A percentile compares a stretch with the other conserved stretches of the same genome.
phyloP scores from a whole-genome alignment of 768 basidiomycete species.

The Termitomyces sp. region DNA sequence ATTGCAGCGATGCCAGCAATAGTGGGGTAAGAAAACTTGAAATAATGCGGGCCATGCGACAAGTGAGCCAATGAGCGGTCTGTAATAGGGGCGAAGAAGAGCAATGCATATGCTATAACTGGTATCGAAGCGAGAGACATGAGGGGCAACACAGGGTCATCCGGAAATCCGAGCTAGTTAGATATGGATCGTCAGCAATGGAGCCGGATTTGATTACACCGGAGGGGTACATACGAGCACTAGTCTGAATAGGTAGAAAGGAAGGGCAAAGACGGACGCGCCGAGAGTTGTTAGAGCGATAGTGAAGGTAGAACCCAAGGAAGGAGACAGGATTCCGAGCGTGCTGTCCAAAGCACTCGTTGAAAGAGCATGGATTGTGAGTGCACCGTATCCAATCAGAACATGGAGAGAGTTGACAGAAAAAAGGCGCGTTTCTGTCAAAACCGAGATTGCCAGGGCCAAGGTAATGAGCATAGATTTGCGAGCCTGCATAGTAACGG shows the following conservation, averaged over 20 bases:
- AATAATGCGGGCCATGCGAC: conserved; percentile 48
- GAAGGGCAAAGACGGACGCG: conserved; percentile 55
- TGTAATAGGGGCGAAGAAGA: conserved; percentile 55
- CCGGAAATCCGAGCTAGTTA: conserved; percentile 40
- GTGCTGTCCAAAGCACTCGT: conserved; percentile 63
- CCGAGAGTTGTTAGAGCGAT: conserved; percentile 54
- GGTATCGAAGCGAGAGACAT: conserved; percentile 54
- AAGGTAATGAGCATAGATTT: conserved; percentile 39
- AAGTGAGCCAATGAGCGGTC: conserved; percentile 39
- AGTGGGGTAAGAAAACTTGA: conserved; percentile 52
- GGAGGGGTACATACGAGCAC: conserved; percentile 41
- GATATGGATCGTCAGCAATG: not conserved
- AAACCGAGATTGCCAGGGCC: conserved; percentile 49
- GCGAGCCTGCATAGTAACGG: conserved; percentile 34
- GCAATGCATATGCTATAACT: conserved; percentile 51
- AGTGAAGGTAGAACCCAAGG: conserved; percentile 50
- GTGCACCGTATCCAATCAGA: conserved; percentile 62
- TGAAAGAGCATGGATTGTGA: conserved; percentile 51
- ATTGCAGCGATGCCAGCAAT: conserved; percentile 42
- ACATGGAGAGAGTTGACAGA: conserved; percentile 34
- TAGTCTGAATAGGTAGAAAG: conserved; percentile 57
- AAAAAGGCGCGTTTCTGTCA: conserved; percentile 46
- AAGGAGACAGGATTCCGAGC: conserved; percentile 48
- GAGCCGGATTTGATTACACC: not conserved
- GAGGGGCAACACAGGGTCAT: conserved; percentile 49